Conservation (phyloP, 2,329 filamentous ascomycete species). For the Phaeosphaeriaceae sp. region DNA sequence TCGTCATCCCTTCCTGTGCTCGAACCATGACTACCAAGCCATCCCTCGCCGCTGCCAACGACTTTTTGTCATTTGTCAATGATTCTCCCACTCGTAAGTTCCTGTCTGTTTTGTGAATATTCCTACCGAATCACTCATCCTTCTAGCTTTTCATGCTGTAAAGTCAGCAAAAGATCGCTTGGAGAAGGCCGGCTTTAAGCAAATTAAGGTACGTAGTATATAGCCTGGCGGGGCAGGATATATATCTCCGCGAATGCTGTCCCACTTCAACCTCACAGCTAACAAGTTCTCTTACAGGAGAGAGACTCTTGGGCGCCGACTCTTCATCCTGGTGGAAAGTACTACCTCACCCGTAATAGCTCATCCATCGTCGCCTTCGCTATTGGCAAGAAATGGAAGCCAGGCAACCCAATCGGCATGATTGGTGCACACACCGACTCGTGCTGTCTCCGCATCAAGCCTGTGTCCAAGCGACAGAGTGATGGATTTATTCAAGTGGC, state of each 20-base stretch:
- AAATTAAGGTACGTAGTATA: slow-evolving; percentile 67
- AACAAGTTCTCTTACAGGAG: slow-evolving; percentile 60
- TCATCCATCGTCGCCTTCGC: slow-evolving; percentile 93
- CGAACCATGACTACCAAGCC: slow-evolving; percentile 47
- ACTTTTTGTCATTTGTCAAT: slow-evolving; percentile 94
- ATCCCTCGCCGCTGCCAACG: slow-evolving; percentile 64
- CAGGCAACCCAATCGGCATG: slow-evolving; percentile 89
- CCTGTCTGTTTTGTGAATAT: not conserved
- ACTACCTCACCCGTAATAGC: slow-evolving; percentile 92
- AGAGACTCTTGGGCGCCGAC: slow-evolving; percentile 84
- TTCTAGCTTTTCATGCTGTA: slow-evolving; percentile 93
- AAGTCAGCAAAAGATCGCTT: slow-evolving; percentile 77
- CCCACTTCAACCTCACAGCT: not conserved
- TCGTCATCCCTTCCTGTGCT: slow-evolving; percentile 21
- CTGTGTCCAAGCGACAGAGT: slow-evolving; percentile 85
- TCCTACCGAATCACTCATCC: not conserved
- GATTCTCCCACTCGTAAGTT: slow-evolving; percentile 86
- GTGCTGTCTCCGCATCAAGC: slow-evolving; percentile 89
- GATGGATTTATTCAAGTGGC: slow-evolving; percentile 93
- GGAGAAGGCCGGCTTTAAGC: slow-evolving; percentile 81
- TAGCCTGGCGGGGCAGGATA: not conserved
- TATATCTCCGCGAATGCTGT: too few species aligned
- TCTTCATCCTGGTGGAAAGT: slow-evolving; percentile 86
- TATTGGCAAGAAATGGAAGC: slow-evolving; percentile 87
- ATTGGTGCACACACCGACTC: slow-evolving; percentile 97